Evolutionary conservation across 768 basidiomycete species (phyloP).

Genomic region (Leccinum barrowsii): DNA sequence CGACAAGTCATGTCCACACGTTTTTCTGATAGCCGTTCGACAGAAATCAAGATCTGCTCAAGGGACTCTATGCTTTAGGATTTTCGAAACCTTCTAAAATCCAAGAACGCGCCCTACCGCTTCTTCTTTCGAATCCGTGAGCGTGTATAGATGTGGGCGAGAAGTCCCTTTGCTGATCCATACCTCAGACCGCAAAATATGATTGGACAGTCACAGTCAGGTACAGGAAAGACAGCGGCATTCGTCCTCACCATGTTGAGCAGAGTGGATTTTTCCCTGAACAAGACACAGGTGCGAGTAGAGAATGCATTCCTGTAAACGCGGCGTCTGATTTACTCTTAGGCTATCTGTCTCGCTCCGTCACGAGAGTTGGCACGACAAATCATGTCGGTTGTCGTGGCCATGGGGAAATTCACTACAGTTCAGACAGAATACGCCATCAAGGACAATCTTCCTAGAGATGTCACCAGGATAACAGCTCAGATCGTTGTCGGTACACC

Average conservation of each 20-base stretch:
- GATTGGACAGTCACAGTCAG: slow-evolving; percentile 99
- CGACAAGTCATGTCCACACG: background rate
- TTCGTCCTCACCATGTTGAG: slow-evolving; percentile 98
- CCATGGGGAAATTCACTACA: slow-evolving; percentile 93
- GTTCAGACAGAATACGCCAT: slow-evolving; percentile 96
- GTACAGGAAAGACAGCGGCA: slow-evolving; percentile 98
- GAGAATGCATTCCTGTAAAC: background rate
- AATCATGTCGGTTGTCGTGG: slow-evolving; percentile 90
- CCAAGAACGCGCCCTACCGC: slow-evolving; percentile 92
- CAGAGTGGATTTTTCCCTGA: slow-evolving; percentile 78
- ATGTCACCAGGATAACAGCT: slow-evolving; percentile 67
- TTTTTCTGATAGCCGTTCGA: slow-evolving; percentile 7
- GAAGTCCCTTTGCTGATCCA: slow-evolving; percentile 6
- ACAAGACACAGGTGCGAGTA: slow-evolving; percentile 72
- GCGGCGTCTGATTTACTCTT: slow-evolving; percentile 5
- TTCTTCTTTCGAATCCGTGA: slow-evolving; percentile 87
- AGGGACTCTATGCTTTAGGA: slow-evolving; percentile 91
- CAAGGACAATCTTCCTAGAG: slow-evolving; percentile 74
- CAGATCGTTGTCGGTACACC: slow-evolving; percentile 96
- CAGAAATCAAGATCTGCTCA: slow-evolving; percentile 83
- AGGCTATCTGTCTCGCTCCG: slow-evolving; percentile 97
- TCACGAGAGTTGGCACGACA: slow-evolving; percentile 96
- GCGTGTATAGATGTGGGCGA: slow-evolving; percentile 23
- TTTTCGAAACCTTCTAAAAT: slow-evolving; percentile 99
- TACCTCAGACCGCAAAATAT: slow-evolving; percentile 84